Base-by-base conservation (phyloP, 345 rosid genomes). In the Brassica carinata region DNA sequence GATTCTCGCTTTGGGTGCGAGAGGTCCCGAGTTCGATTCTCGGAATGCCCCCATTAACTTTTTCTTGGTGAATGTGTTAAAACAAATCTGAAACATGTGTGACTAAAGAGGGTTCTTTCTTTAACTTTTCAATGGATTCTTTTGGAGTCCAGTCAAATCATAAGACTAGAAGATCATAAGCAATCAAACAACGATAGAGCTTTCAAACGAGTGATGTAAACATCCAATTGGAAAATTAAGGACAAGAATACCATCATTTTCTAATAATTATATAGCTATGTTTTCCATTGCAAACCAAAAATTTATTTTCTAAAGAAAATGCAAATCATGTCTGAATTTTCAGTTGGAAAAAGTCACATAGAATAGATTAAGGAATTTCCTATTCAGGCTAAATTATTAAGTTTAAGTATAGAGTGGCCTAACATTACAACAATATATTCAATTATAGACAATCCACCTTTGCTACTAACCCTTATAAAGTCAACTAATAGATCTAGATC, bases 1-100 rank as follows among this genome's bases (percentile, higher is more conserved):
- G 93, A 89, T 90, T 89, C 93, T 92, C 82, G 88, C 91, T 92
- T 89, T 85, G 91, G 94, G 91, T 88, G 93, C 86, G 86, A 94
- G 90, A 89, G 89, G 89, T 92, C 93, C 87, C 77, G 85, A 90
- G 90, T 79, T 73, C 78, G 64, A 79, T 79, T 79, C 78, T 73
- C 83, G 83, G 83, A 73, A 68, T 68, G 63, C 77, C 78, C 76
- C 81, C 81, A 51, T 72, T 64, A 66, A 53, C 59, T 14, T 57
- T 57, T 55, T 55, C 9, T 73, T 53, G 19, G 19, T 53, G 18
- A 14, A 53, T 53, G 58, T 53, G 7, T 53, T n/a, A 5, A 53
- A 51, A 14, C 19, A 53, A n/a, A 53, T 5, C 8, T 53, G 58
- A 53, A n/a, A 14, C 15, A 15, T 53, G 58, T 53, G 5, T 15